Evolutionary conservation across 202 grass and related monocot genomes (phyloP).

Genomic region (Elaeis oleifera): DNA sequence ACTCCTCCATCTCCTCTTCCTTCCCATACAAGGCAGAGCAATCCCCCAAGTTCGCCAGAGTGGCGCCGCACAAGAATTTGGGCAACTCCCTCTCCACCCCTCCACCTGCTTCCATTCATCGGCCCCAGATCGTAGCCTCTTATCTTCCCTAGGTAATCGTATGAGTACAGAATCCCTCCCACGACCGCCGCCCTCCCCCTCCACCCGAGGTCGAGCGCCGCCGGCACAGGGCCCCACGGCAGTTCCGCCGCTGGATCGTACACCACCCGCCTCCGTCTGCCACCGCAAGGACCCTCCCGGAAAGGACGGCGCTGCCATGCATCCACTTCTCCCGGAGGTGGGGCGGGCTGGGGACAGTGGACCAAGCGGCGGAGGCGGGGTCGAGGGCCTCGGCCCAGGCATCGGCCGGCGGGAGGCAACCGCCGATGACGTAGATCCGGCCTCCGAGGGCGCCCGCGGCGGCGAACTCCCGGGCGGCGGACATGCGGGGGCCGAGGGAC

Average conservation of each 20-base stretch:
- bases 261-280: conserved; percentile 72
- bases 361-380: conserved; percentile 37
- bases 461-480: conserved; percentile 57
- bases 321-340: conserved; percentile 87
- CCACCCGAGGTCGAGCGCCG: conserved; percentile 66
- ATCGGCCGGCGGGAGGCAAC: conserved; percentile 49
- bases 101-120: conserved; percentile 62
- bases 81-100: conserved; percentile 58
- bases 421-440: conserved; percentile 51
- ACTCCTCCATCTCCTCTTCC: conserved; percentile 32
- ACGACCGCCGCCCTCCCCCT: conserved; percentile 76
- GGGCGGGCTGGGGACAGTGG: conserved; percentile 40
- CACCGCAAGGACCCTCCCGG: conserved; percentile 59
- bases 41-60: conserved; percentile 55
- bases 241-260: conserved; percentile 45
- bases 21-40: conserved; percentile 82
- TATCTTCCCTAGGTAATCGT: conserved; percentile 82
- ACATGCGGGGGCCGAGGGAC: conserved; percentile 80
- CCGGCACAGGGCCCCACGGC: conserved; percentile 62
- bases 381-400: conserved; percentile 68
- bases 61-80: conserved; percentile 59
- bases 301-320: conserved; percentile 71
- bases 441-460: conserved; percentile 36
- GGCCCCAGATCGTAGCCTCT: conserved; percentile 51
- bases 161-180: conserved; percentile 65